These are phyloP conservation scores for Alternaria gaisen DNA, from an alignment of 2,329 filamentous ascomycete species.

Conservation along the genomic window DNA sequence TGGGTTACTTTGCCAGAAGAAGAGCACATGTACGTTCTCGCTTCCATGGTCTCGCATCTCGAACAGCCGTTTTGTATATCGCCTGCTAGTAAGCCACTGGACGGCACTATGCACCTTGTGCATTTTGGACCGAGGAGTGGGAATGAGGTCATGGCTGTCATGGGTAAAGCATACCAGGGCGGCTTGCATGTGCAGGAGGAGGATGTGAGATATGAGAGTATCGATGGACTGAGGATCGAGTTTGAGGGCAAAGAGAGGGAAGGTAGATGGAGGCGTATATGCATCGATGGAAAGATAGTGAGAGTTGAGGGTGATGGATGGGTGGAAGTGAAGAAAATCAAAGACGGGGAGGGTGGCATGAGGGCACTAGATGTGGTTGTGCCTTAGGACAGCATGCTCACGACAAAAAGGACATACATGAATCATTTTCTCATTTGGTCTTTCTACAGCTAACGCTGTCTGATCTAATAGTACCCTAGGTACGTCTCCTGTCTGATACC, in stretches of 20 bases:
- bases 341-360: conserved; percentile 54
- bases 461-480: too few species aligned
- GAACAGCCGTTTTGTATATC: conserved; percentile 86
- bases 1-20: conserved; percentile 52
- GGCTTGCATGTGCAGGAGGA: conserved; percentile 64
- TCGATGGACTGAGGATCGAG: conserved; percentile 72
- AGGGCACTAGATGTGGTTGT: conserved; percentile 51
- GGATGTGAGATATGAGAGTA: conserved; percentile 73
- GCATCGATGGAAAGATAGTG: conserved; percentile 91
- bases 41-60: conserved; percentile 79
- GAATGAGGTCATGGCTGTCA: conserved; percentile 76
- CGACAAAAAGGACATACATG: background rate
- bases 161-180: conserved; percentile 69
- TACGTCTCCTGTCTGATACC: too few species aligned
- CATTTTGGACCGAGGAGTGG: conserved; percentile 75
- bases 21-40: conserved; percentile 78
- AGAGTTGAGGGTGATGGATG: conserved; percentile 74
- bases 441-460: background rate
- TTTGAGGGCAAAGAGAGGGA: conserved; percentile 68
- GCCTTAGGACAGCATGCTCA: background rate
- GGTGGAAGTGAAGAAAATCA: conserved; percentile 69
- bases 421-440: background rate
- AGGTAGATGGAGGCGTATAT: conserved; percentile 82
- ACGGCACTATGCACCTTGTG: conserved; percentile 75
- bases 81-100: conserved; percentile 73